Conservation (phyloP, 1,284 basidiomycete species). For the Hymenochaete sp. region DNA sequence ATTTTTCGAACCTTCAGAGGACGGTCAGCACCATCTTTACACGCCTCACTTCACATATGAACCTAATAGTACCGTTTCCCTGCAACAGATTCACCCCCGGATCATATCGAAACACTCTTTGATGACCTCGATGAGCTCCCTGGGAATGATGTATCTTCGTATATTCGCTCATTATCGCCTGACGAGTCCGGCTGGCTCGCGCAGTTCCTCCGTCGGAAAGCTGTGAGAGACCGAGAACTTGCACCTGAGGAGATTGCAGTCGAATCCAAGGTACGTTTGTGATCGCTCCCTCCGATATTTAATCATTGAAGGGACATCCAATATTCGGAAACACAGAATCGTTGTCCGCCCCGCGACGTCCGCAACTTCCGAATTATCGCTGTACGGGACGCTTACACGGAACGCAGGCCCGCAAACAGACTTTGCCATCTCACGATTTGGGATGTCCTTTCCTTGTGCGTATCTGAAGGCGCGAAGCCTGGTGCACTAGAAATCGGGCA, state of each 20-base stretch:
- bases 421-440: constrained; percentile 75
- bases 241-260: constrained; percentile 54
- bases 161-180: constrained; percentile 28
- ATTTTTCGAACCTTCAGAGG: constrained; percentile 59
- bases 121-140: constrained; percentile 51
- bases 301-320: constrained; percentile 1
- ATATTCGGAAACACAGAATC: constrained; percentile 32
- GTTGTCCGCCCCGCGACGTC: constrained; percentile 73
- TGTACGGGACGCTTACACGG: constrained; percentile 60
- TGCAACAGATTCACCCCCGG: constrained; percentile 41
- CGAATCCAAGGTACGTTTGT: constrained; percentile 52
- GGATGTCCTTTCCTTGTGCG: constrained; percentile 56
- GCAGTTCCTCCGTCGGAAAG: constrained; percentile 42
- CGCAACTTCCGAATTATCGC: constrained; percentile 75
- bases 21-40: constrained; percentile 19
- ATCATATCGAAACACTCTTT: constrained; percentile 55
- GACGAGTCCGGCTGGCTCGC: constrained; percentile 59
- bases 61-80: no score
- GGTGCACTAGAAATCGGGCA: constrained; percentile 58
- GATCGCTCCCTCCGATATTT: not conserved
- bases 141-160: constrained; percentile 25
- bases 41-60: constrained; percentile 30
- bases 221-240: constrained; percentile 42
- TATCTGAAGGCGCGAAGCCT: constrained; percentile 41
- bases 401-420: constrained; percentile 42